Conservation (phyloP, 495 filamentous ascomycete species). For the Bathelium albidoporum region DNA sequence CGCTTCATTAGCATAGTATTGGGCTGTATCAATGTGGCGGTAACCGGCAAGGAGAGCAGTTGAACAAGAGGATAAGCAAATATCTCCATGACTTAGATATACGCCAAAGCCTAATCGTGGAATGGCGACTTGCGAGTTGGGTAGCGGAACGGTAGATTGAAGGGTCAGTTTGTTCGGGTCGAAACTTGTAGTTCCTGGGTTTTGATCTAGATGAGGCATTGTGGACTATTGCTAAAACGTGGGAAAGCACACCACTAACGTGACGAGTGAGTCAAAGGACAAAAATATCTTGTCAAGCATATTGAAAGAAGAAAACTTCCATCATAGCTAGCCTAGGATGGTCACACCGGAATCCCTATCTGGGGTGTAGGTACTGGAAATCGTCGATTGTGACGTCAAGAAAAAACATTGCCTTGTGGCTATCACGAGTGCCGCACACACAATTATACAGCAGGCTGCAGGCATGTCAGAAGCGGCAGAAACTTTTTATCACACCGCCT, state of each 20-base stretch:
- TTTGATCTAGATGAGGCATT: neutral
- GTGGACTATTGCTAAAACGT: neutral
- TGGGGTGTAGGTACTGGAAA: neutral
- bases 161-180: conserved; percentile 35
- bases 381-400: neutral
- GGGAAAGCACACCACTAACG: neutral
- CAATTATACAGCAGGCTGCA: too few species aligned
- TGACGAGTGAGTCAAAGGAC: neutral
- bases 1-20: conserved; percentile 58
- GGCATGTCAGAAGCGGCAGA: too few species aligned
- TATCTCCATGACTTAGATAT: conserved; percentile 44
- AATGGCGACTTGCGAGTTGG: conserved; percentile 43
- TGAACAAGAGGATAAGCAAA: conserved; percentile 47
- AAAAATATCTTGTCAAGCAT: neutral
- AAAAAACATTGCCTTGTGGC: neutral
- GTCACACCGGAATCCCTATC: neutral
- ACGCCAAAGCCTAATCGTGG: conserved; percentile 69
- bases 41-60: conserved; percentile 55
- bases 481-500: conserved; percentile 1
- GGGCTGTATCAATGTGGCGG: conserved; percentile 64
- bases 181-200: neutral
- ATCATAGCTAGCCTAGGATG: neutral
- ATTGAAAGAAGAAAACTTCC: neutral
- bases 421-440: too few species aligned
- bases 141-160: conserved; percentile 44